Evolutionary conservation across 345 rosid species (phyloP), one percentile per base, ranked within the genome.

Genomic region (Iberis pinnata): DNA sequence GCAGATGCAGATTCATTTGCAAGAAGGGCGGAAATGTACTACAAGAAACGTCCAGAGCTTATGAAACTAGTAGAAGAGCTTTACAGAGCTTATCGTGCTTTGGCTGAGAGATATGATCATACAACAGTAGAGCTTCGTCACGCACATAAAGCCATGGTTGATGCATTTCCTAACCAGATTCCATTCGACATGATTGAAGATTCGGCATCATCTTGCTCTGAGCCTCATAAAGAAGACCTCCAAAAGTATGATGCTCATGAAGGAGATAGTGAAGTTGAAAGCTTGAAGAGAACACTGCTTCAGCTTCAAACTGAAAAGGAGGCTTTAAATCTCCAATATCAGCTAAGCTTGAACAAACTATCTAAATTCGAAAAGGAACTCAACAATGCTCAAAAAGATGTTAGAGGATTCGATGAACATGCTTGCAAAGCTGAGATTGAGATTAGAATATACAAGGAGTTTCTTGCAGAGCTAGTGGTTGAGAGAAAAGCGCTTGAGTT

Each of bases 1-100:
- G 89, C 86, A 77, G 99, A 93, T 69, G 97, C 99, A 12, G 99
- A 93, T 80, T 88, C 97, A 19, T 93, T 93, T 79, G 97, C 99
- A 36, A 88, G 88, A 72, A 79, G 97, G 49, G 99, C 99, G 8
- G 99, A 93, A 62, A 93, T 93, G 99, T 93, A 88, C 62, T 93
- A 86, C 68, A 83, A 86, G 80, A 86, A 87, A 75, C 96, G 97
- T 31, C 99, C 99, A 1, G 99, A 93, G 83, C 90, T 93, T 15
- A 86, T 93, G 90, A 82, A 88, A 65, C 45, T 93, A 27, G 99
- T 93, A 12, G 99, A 93, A 76, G 99, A 93, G 73, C 78, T 93
- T 48, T 93, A 93, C 69, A 76, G 99, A 70, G 99, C 99, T 59
- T 93, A 93, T 46, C 97, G 97, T 61, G 99, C 95, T 13, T 73